These are phyloP conservation scores for Echinochloa phyllopogon DNA, from an alignment of 176 grass and related monocot species.

Conservation along the genomic window DNA sequence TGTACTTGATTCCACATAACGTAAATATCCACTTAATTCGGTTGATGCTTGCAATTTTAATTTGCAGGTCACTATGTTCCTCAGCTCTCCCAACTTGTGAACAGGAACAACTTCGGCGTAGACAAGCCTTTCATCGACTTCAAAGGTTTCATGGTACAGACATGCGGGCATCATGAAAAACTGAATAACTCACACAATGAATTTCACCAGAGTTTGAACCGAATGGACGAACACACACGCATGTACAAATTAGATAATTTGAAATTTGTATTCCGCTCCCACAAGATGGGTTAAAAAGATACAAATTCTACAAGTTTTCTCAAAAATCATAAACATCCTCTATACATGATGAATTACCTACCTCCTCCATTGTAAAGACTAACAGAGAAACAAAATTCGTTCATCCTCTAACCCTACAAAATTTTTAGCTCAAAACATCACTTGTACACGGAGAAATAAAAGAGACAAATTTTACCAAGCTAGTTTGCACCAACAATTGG, in stretches of 20 bases:
- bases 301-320: too few relatives aligned
- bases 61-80: conserved; percentile 28
- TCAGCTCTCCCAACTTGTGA: conserved; percentile 27
- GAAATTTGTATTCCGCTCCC: too few relatives aligned
- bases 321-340: too few relatives aligned
- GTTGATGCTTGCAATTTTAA: not conserved
- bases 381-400: too few relatives aligned
- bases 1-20: not conserved
- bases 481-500: too few relatives aligned
- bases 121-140: not conserved
- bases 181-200: not conserved
- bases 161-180: not conserved
- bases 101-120: not conserved
- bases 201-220: not conserved
- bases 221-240: not conserved
- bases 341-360: too few relatives aligned
- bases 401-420: too few relatives aligned
- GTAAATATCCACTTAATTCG: not conserved
- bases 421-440: too few relatives aligned
- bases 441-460: too few relatives aligned
- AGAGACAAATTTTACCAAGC: too few relatives aligned
- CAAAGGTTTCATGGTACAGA: conserved; percentile 24
- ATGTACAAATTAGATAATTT: not conserved
- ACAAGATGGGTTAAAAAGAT: too few relatives aligned
- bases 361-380: too few relatives aligned